Evolutionary conservation across 2,329 filamentous ascomycete species (phyloP), one percentile per base, ranked within the genome.

Genomic region (Colletotrichum sp.): DNA sequence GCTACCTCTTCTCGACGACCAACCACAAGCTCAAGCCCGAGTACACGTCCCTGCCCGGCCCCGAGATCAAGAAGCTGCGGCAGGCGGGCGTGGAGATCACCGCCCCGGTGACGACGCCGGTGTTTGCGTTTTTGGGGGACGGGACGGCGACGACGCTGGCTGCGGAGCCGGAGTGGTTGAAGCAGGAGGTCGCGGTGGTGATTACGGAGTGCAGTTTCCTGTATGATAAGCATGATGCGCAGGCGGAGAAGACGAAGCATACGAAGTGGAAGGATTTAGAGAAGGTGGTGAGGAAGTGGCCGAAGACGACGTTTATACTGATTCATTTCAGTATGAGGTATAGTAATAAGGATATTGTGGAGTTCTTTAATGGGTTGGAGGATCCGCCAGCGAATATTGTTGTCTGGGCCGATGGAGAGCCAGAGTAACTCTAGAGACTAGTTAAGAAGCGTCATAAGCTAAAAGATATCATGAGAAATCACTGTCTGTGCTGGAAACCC

Each of bases 151-250:
- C 80, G 19, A 85, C 84, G 6, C 81, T 89, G 9, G 84, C 83
- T 13, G 79, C 79, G 1, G 85, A 80, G 68, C 86, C 86, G 0
- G 77, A 79, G 28, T 88, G 87, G 86, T 74, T 89, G 32, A 66
- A 74, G 4, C 78, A 80, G 1, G 86, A 82, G 1, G 83, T 88
- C 16, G 82, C 84, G 8, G 86, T 89, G 7, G 87, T 89, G 68
- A 86, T 89, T 48, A 88, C 87, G 1, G 88, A 89, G 80, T 89
- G 88, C 78, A 88, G 86, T 72, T 89, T 89, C 76, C 70, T 89
- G 34, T 82, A 82, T 34, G 84, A 86, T 52, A 82, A 85, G 77
- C 88, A 89, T 78, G 80, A 83, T 22, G 80, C 78, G 3, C 87
- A 88, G 80, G 87, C 87, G 2, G 82, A 81, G 12, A 85, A 84